These are phyloP conservation scores for Aspergillus pseudoviridinutans DNA, from an alignment of 2,329 filamentous ascomycete genomes.

Conservation along the genomic window DNA sequence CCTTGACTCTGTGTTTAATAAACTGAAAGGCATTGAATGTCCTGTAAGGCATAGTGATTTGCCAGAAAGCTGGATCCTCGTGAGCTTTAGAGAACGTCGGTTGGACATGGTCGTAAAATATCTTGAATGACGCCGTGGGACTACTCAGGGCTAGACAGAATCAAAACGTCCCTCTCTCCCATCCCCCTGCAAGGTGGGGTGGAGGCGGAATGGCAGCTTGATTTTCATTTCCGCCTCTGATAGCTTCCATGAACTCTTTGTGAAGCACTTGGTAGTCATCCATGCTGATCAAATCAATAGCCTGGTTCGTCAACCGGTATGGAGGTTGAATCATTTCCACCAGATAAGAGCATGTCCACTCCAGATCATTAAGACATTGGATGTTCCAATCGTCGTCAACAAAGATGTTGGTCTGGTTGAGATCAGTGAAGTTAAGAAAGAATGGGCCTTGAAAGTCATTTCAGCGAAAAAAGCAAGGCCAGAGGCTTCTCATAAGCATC, in stretches of 20 bases:
- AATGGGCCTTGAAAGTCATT: slow-evolving; percentile 35
- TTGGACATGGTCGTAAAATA: slow-evolving; percentile 26
- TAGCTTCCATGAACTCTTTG: slow-evolving; percentile 4
- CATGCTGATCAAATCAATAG: slow-evolving; percentile 13
- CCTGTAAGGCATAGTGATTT: slow-evolving; percentile 19
- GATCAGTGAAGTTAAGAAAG: slow-evolving; percentile 22
- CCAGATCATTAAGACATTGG: slow-evolving; percentile 19
- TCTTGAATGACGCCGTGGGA: slow-evolving; percentile 18
- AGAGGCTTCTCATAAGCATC: neutral
- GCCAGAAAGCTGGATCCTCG: slow-evolving; percentile 12
- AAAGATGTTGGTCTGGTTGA: slow-evolving; percentile 34
- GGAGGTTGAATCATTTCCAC: slow-evolving; percentile 23
- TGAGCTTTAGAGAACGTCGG: slow-evolving; percentile 17
- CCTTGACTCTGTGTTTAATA: slow-evolving; percentile 14
- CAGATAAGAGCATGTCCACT: slow-evolving; percentile 21
- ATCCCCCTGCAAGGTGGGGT: slow-evolving; percentile 14
- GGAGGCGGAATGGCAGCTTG: neutral
- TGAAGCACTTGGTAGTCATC: slow-evolving; percentile 5
- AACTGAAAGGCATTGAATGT: slow-evolving; percentile 11
- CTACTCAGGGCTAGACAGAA: slow-evolving; percentile 21
- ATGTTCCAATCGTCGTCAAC: slow-evolving; percentile 24
- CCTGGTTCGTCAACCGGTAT: slow-evolving; percentile 21
- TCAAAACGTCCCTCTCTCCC: slow-evolving; percentile 25
- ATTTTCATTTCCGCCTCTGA: neutral
- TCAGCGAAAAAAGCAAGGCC: slow-evolving; percentile 20